Evolutionary conservation across 495 filamentous ascomycete species (phyloP).

Genomic region (Neurospora cerealis): DNA sequence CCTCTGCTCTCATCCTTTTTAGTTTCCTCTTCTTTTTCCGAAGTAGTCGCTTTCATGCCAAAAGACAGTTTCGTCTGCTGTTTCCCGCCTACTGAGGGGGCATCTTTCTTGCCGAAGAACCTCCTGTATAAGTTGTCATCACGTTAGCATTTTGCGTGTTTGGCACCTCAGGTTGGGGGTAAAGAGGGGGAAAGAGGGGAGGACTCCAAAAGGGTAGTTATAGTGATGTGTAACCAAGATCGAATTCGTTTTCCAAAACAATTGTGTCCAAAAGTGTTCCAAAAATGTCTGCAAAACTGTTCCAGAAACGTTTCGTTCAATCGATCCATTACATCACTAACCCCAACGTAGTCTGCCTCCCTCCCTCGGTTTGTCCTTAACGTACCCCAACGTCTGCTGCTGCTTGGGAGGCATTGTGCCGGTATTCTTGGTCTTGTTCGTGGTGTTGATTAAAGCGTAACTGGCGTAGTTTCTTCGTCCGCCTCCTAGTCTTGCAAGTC

Average conservation of each 20-base stretch:
- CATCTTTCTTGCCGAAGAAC: slow-evolving; percentile 55
- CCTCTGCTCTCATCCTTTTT: slow-evolving; percentile 16
- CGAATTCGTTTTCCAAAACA: background rate
- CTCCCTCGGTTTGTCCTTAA: slow-evolving; percentile 37
- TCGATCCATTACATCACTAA: slow-evolving; percentile 38
- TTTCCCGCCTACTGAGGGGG: slow-evolving; percentile 41
- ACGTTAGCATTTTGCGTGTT: background rate
- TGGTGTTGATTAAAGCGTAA: background rate
- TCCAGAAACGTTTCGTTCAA: background rate
- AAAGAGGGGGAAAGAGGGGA: background rate
- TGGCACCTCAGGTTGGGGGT: background rate
- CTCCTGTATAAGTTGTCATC: slow-evolving; percentile 37
- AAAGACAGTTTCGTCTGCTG: slow-evolving; percentile 72
- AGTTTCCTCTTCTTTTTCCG: slow-evolving; percentile 14
- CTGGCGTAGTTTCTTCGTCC: background rate
- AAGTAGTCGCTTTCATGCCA: slow-evolving; percentile 35
- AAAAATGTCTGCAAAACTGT: background rate
- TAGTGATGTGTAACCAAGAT: background rate
- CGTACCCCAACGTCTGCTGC: slow-evolving; percentile 87
- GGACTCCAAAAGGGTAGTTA: slow-evolving; percentile 4
- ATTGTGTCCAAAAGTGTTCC: background rate
- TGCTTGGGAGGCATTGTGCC: slow-evolving; percentile 52
- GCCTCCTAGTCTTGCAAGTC: background rate
- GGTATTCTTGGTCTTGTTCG: background rate
- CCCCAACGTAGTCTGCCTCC: slow-evolving; percentile 70